Base-by-base conservation (phyloP, 805 yeast species). In the Yamadazyma paraphyllophila region DNA sequence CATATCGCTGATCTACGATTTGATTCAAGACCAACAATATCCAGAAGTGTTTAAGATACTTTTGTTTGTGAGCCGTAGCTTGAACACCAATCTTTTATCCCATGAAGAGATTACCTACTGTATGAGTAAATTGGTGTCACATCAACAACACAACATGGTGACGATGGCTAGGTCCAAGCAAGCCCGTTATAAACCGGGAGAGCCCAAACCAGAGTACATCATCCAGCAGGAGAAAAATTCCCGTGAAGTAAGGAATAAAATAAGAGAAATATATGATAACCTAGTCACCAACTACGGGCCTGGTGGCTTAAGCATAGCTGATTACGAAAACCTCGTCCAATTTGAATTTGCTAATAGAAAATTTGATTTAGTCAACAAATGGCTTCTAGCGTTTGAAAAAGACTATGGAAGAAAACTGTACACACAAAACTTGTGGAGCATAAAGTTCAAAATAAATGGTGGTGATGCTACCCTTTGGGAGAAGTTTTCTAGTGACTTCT, bases 251-350 rank as follows among this genome's bases (percentile, higher is more conserved):
- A 48, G 53, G 11, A 46, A 45, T 13, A 25, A 36, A 12, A 50
- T 67, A 30, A 55, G 73, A 46, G 40, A 41, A 7, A 48, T 65
- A 2, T 65, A 66, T 39, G 45, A 57, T 32, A 55, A 59, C 25
- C 41, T 66, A 20, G 38, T 66, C 13, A 59, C 54, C 1, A 12
- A 13, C 11, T 17, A 35, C 54, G 54, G 39, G 43, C 41, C 27
- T 48, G 31, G 13, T 29, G 13, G 31, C 8, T 29, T 67, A 25
- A 42, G 49, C 2, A 47, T 55, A 2, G 44, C 46, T 3, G 76
- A 72, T 54, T 69, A 60, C 49, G 76, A 71, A 48, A 71, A 68
- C 52, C 56, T 72, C 48, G 62, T 71, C 14, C 15, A 41, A 36
- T 54, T 71, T 43, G 76, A 71, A 50, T 53, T 63, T 41, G 49